Evolutionary conservation across 192 early-diverging fungal genomes (phyloP), one percentile per base, ranked within the genome.

Genomic region (Phlyctochytrium bullatum): DNA sequence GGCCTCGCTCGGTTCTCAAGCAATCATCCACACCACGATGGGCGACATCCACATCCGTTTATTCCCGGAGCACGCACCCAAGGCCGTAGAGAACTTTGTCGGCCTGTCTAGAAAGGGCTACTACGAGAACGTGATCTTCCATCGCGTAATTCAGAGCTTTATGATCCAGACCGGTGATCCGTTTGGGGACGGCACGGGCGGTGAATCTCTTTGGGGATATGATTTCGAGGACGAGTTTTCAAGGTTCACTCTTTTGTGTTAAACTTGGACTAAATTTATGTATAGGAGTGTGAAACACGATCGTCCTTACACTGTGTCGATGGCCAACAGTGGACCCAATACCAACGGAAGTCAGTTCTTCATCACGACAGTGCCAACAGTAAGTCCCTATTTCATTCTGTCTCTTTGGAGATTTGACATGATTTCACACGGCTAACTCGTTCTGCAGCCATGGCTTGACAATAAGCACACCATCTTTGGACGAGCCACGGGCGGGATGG

Each of bases 391-490:
- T 59, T 35, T 52, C 0, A 52, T 66, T 33, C 52, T 72, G 27
- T 25, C 28, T 78, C 23, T 58, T 61, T 74, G 6, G 12, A 73
- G 1, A 2, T n/a, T 1, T 14, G 34, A 32, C 3, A 16, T 80
- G 24, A 78, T 29, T 24, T 52, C 33, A 57, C 71, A 30, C 63
- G 3, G 72, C 30, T 64, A 67, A 71, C n/a, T 62, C 66, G 20
- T 56, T 35, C 64, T 67, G 0, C 74, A 91, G 83, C 92, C 93
- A 27, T 98, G 96, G 96, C 78, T 98, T 20, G 94, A 98, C 62
- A 92, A 95, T 66, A 98, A 98, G 71, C 96, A 98, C 67, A 93
- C 96, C 0, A 85, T 98, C 0, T 98, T 98, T 81, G 96, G 96
- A 3, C 74, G 93, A 23, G 91, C 88, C 0, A 92, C 90, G 0